Evolutionary conservation across 176 grass and related monocot species (phyloP).

Genomic region (Ensete glaucum): DNA sequence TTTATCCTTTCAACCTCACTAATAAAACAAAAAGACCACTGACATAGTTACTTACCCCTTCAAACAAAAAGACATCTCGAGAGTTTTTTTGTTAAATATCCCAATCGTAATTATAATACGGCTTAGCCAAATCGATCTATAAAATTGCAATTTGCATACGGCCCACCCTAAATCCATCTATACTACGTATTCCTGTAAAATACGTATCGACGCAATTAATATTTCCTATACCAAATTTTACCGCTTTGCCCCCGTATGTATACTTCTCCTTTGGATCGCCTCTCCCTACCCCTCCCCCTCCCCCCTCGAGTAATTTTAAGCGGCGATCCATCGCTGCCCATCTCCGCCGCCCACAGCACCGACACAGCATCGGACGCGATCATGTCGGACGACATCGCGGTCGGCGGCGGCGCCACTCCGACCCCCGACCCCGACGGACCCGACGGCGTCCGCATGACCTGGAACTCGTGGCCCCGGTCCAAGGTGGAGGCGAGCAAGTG

Average conservation of each 20-base stretch:
- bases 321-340: neutral
- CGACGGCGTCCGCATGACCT: conserved; percentile 77
- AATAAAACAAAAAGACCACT: too few species aligned
- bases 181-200: neutral
- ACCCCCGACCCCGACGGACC: conserved; percentile 60
- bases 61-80: too few species aligned
- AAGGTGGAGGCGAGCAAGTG: conserved; percentile 97
- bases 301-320: neutral
- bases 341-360: neutral
- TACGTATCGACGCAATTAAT: too few species aligned
- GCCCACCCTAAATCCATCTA: neutral
- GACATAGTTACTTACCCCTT: too few species aligned
- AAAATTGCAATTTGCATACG: too few species aligned
- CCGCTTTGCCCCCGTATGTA: neutral
- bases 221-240: too few species aligned
- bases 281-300: too few species aligned
- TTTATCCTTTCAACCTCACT: too few species aligned
- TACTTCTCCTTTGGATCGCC: neutral
- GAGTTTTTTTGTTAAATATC: too few species aligned
- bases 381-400: conserved; percentile 10
- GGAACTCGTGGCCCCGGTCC: conserved; percentile 83
- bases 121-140: too few species aligned
- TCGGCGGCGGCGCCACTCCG: neutral
- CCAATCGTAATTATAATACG: too few species aligned
- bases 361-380: too few species aligned